Evolutionary conservation across 1,284 basidiomycete genomes (phyloP), one percentile per base, ranked within the genome.

Genomic region (Rhizopogon parksii): DNA sequence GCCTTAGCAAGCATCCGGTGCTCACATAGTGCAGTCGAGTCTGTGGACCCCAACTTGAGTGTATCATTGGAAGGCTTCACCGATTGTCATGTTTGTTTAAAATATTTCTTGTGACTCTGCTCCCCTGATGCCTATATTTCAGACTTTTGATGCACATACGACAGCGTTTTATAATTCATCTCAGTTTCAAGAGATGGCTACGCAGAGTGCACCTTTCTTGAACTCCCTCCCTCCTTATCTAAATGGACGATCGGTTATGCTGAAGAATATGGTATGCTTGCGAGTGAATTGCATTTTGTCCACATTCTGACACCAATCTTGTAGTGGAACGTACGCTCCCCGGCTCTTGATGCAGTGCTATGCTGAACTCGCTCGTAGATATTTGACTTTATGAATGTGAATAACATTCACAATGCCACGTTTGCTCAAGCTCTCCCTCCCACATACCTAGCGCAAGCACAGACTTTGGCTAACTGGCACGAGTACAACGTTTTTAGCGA

Each of bases 341-440:
- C 7, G 36, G 32, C 27, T 21, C 17, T 43, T 43, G 30, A 32
- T 32, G 30, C 7, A 21, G 30, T 5, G 12, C 30, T 9, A 40
- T 25, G 37, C 48, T 36, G 37, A 5, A 2, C 34, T 25, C 32
- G 36, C 12, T 12, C 14, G 40, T 53, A 87, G 80, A 72, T 91
- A 45, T 91, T 73, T 64, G 88, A 89, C 60, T 87, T 75, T 59
- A 80, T 92, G 70, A 84, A 85, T 61, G 80, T 89, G 38, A 73
- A 88, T 58, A 74, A 68, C 52, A 82, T 88, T 47, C 88, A 92
- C 67, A 83, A 88, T 61, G 69, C 69, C 48, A 74, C 74, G 0
- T 89, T 86, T 57, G 67, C 73, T 8, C 60, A 73, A 11, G 64
- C 63, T 1, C 72, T 85, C 8, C 82, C 83, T 15, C 60, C 73